phyloP scores from a whole-genome alignment of 208 protist genomes.

The Naegleria fowleri region DNA sequence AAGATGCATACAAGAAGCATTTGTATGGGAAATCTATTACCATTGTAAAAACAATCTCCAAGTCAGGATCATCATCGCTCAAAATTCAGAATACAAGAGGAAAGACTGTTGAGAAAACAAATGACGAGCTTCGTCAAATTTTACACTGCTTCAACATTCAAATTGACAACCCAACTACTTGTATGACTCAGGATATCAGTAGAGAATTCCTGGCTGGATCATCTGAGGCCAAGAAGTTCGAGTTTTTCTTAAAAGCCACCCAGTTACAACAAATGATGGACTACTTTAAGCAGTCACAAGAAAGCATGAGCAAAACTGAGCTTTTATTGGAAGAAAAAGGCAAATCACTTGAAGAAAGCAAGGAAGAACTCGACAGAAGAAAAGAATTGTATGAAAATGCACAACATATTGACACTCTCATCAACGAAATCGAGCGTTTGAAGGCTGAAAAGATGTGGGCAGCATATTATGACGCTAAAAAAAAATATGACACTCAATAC shows the following conservation, averaged over 20 bases:
- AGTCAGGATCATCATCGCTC: neutral
- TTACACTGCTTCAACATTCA: slow-evolving; percentile 16
- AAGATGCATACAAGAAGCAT: slow-evolving; percentile 7
- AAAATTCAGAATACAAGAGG: neutral
- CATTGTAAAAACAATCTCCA: neutral
- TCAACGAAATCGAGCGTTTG: neutral
- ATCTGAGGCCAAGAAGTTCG: neutral
- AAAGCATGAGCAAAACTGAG: neutral
- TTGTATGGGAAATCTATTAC: slow-evolving; percentile 21
- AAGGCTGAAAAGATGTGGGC: neutral
- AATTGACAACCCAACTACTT: slow-evolving; percentile 22
- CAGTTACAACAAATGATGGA: neutral
- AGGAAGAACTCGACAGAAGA: neutral
- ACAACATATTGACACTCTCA: neutral
- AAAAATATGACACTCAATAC: neutral
- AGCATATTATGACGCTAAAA: neutral
- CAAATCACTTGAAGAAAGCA: neutral
- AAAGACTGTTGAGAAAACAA: neutral
- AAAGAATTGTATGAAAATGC: neutral
- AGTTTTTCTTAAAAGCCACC: slow-evolving; percentile 17
- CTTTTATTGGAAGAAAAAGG: neutral
- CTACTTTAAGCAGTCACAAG: neutral
- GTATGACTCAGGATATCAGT: slow-evolving; percentile 22
- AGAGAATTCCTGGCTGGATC: neutral
- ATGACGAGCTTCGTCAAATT: neutral